These are phyloP conservation scores for Agapanthus africanus DNA, from an alignment of 106 monocot species.

Conservation along the genomic window DNA sequence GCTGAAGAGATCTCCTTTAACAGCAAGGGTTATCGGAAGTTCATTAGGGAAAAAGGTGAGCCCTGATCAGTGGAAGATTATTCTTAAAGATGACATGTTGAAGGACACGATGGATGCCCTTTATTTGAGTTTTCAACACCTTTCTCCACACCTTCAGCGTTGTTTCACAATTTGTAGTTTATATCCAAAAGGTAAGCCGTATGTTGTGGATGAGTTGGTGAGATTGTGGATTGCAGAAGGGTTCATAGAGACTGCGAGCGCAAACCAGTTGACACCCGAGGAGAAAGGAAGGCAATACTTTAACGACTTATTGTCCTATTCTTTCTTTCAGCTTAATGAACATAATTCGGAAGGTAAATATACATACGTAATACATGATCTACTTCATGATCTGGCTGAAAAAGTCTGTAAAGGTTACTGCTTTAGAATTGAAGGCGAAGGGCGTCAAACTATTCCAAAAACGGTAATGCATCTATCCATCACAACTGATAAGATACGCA, in stretches of 20 bases:
- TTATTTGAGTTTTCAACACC: slow-evolving; percentile 15
- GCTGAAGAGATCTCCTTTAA: slow-evolving; percentile 14
- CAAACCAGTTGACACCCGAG: not conserved
- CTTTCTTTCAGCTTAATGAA: not conserved
- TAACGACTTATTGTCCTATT: not conserved
- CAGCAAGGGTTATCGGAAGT: slow-evolving; percentile 15
- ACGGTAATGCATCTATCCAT: slow-evolving; percentile 7
- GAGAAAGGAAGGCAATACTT: not conserved
- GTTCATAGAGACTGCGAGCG: not conserved
- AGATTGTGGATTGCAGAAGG: slow-evolving; percentile 15
- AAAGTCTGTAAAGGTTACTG: not conserved
- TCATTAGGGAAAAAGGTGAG: not conserved
- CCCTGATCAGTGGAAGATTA: slow-evolving; percentile 6
- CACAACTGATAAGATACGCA: not conserved
- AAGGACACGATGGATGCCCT: slow-evolving; percentile 7
- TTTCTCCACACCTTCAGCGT: slow-evolving; percentile 14
- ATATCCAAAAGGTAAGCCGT: slow-evolving; percentile 14
- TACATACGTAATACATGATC: slow-evolving; percentile 2
- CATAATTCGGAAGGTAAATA: not conserved
- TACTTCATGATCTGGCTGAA: slow-evolving; percentile 3
- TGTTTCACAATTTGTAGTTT: slow-evolving; percentile 27
- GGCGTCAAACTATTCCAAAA: not conserved
- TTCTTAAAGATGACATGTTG: slow-evolving; percentile 1
- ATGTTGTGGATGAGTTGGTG: not conserved
- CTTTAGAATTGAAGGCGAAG: slow-evolving; percentile 2